Conservation (phyloP, 371 early-diverging fungal species). For the Apophysomyces sp. region DNA sequence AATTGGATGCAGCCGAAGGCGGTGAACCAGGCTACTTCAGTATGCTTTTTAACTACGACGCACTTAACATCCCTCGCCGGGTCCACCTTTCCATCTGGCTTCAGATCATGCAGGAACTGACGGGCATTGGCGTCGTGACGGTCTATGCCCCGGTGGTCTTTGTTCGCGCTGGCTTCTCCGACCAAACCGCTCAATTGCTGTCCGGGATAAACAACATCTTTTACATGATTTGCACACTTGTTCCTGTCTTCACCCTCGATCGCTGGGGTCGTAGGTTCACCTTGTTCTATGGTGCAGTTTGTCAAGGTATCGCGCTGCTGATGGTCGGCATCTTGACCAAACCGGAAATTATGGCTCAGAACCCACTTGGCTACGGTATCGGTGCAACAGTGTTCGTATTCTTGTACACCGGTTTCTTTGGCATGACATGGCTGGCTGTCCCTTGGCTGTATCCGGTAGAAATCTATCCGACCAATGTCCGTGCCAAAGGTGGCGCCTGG, state of each 20-base stretch:
- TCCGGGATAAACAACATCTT: constrained; percentile 38
- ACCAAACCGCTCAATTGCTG: constrained; percentile 30
- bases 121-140: constrained; percentile 40
- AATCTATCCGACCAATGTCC: constrained; percentile 35
- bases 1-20: constrained; percentile 24
- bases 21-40: constrained; percentile 36
- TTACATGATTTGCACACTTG: constrained; percentile 37
- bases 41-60: constrained; percentile 36
- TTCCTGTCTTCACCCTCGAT: constrained; percentile 41
- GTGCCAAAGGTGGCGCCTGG: constrained; percentile 44
- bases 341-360: constrained; percentile 29
- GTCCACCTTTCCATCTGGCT: constrained; percentile 44
- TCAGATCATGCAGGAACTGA: constrained; percentile 43
- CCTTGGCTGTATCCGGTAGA: constrained; percentile 46
- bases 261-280: constrained; percentile 39
- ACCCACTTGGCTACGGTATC: constrained; percentile 26
- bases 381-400: constrained; percentile 38
- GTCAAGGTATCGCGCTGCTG: constrained; percentile 34
- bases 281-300: constrained; percentile 36
- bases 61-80: constrained; percentile 39
- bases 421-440: constrained; percentile 40
- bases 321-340: constrained; percentile 38
- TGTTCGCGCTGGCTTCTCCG: constrained; percentile 28
- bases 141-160: constrained; percentile 42
- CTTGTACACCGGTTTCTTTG: constrained; percentile 35